A percentile compares a stretch with the other conserved stretches of the same genome.
phyloP scores from a whole-genome alignment of 768 basidiomycete species.

The Tephrocybe sp. region DNA sequence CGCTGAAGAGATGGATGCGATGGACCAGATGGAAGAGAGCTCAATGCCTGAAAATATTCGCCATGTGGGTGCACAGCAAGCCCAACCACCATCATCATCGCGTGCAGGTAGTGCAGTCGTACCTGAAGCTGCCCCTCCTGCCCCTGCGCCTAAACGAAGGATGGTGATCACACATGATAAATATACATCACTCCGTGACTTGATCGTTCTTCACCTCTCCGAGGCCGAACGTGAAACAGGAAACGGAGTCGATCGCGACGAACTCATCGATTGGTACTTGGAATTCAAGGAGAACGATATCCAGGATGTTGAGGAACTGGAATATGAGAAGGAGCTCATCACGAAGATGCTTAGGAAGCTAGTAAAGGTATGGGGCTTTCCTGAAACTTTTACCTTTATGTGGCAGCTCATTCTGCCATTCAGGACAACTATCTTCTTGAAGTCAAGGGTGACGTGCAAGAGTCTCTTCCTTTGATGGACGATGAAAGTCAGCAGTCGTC shows the following conservation, averaged over 20 bases:
- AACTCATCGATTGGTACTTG: conserved; percentile 95
- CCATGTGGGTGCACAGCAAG: conserved; percentile 28
- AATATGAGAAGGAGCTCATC: conserved; percentile 88
- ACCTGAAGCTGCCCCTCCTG: conserved; percentile 33
- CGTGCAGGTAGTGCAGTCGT: conserved; percentile 37
- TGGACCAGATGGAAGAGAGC: conserved; percentile 50
- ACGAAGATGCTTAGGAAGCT: conserved; percentile 87
- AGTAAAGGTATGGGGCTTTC: conserved; percentile 69
- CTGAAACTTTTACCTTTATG: conserved; percentile 5
- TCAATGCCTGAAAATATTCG: conserved; percentile 36
- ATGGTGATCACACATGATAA: conserved; percentile 96
- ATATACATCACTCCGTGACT: conserved; percentile 86
- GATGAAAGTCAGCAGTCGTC: conserved; percentile 59
- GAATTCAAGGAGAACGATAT: conserved; percentile 86
- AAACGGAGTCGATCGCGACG: conserved; percentile 81
- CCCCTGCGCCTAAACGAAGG: conserved; percentile 60
- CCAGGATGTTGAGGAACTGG: conserved; percentile 81
- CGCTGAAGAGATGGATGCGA: conserved; percentile 55
- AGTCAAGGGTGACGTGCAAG: conserved; percentile 79
- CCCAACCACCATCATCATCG: conserved; percentile 38
- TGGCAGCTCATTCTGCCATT: conserved; percentile 1
- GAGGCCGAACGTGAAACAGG: conserved; percentile 76
- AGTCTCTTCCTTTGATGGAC: conserved; percentile 68
- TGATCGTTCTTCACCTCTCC: conserved; percentile 82
- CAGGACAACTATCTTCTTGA: conserved; percentile 88